phyloP scores from a whole-genome alignment of 116 monocot species.

The Posidonia oceanica region DNA sequence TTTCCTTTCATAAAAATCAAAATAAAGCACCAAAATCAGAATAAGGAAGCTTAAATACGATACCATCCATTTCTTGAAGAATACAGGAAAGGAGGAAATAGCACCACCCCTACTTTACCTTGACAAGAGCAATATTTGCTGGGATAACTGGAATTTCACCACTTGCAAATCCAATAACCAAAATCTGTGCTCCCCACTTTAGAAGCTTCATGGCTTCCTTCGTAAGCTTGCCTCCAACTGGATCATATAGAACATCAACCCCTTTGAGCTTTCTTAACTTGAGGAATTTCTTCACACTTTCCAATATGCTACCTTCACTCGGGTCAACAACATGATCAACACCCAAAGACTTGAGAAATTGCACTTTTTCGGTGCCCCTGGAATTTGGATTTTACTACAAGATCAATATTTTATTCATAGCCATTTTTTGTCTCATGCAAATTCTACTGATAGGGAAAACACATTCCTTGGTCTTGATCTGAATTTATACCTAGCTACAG shows the following conservation, averaged over 20 bases:
- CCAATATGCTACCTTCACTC: slow-evolving; percentile 43
- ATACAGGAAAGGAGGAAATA: background rate
- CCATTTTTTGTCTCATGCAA: background rate
- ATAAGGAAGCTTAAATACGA: background rate
- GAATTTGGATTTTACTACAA: background rate
- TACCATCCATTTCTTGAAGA: background rate
- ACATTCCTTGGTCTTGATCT: background rate
- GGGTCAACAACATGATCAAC: slow-evolving; percentile 79
- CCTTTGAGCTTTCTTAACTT: slow-evolving; percentile 67
- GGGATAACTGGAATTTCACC: slow-evolving; percentile 94
- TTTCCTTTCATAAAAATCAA: no score
- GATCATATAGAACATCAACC: slow-evolving; percentile 95
- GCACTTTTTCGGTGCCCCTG: slow-evolving; percentile 73
- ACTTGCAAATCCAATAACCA: slow-evolving; percentile 97
- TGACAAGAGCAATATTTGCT: slow-evolving; percentile 96
- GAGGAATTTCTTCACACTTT: slow-evolving; percentile 62
- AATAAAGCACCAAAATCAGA: no score
- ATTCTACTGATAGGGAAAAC: no score
- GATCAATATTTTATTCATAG: background rate
- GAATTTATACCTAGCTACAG: slow-evolving; percentile 71
- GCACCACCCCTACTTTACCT: slow-evolving; percentile 30
- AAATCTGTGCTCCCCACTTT: slow-evolving; percentile 91
- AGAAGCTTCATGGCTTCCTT: slow-evolving; percentile 87
- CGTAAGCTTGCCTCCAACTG: slow-evolving; percentile 77
- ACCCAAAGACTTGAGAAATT: slow-evolving; percentile 66